Base-by-base conservation (phyloP, 2,329 filamentous ascomycete species). In the Cytospora paraplurivora region DNA sequence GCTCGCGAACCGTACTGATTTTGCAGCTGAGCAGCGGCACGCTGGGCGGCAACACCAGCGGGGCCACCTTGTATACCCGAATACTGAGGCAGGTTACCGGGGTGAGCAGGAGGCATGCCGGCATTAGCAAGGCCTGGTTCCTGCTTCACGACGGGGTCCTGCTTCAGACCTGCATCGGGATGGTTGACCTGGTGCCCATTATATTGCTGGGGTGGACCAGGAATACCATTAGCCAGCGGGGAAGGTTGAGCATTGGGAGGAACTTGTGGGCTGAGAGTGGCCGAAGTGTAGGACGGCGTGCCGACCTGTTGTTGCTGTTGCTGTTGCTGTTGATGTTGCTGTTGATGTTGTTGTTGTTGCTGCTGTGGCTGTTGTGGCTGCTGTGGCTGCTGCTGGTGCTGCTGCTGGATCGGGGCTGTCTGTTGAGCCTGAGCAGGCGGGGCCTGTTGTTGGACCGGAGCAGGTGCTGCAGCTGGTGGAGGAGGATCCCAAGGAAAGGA, bases 401-500 rank as follows among this genome's bases (percentile, higher is more conserved):
- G 38, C 12, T 41, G 38, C 15, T 44, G 38, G n/a, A 17, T 4
- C 17, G 17, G 41, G 1, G 10, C n/a, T 19, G n/a, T n/a, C n/a
- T 47, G 44, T 11, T 47, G 44, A 21, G 17, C 44, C 44, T 68
- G 53, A 19, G 69, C 61, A 38, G 69, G 63, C 62, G 73, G 63
- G 63, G 75, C 69, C 19, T 61, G 59, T 38, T 61, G 59, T 71
- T 75, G 62, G 70, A 72, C 63, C 74, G 76, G 57, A 68, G 76
- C 76, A 62, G 78, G 73, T 64, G 76, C 71, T 70, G 81, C 72
- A 71, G 80, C 71, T 69, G 78, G 84, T 59, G 90, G 88, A 56
- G 90, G 89, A 51, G 95, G 94, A 74, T 99, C 95, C 95, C 95
- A 99, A 12, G 95, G 94, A 75, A 98, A 97, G 63, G 86, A 82